phyloP scores from a whole-genome alignment of 306 rosid species.

The Myrica gale region DNA sequence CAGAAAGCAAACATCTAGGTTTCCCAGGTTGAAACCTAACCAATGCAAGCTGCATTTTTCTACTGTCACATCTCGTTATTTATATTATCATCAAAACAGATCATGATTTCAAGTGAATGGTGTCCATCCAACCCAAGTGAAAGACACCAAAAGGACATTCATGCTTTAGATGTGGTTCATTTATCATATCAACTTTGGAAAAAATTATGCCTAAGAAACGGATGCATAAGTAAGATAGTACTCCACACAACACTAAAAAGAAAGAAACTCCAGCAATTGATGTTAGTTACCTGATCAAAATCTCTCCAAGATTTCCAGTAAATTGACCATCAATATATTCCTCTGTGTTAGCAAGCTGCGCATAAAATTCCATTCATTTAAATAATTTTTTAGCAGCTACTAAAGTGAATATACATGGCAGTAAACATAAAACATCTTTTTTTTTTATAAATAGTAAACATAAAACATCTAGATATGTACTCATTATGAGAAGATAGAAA shows the following conservation, averaged over 20 bases:
- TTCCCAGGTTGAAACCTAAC: neutral
- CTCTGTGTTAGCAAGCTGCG: conserved; percentile 55
- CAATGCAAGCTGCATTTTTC: neutral
- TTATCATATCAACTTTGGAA: neutral
- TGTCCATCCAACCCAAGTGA: neutral
- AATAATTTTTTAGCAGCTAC: neutral
- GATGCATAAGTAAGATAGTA: neutral
- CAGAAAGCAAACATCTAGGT: neutral
- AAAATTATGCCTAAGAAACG: neutral
- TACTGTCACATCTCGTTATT: neutral
- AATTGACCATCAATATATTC: conserved; percentile 54
- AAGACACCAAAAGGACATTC: neutral
- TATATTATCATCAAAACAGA: neutral
- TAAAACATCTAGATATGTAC: neutral
- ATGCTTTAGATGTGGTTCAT: neutral
- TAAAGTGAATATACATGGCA: neutral
- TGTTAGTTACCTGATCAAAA: conserved; percentile 48
- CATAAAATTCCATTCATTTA: neutral
- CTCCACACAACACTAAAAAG: neutral
- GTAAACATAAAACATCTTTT: neutral
- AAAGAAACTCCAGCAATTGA: neutral
- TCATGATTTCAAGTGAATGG: neutral
- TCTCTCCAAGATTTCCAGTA: conserved; percentile 56
- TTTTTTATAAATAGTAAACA: too few relatives aligned
- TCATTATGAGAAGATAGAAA: neutral